Conservation (phyloP, 2,329 filamentous ascomycete genomes). For the Phialocephala sp. region DNA sequence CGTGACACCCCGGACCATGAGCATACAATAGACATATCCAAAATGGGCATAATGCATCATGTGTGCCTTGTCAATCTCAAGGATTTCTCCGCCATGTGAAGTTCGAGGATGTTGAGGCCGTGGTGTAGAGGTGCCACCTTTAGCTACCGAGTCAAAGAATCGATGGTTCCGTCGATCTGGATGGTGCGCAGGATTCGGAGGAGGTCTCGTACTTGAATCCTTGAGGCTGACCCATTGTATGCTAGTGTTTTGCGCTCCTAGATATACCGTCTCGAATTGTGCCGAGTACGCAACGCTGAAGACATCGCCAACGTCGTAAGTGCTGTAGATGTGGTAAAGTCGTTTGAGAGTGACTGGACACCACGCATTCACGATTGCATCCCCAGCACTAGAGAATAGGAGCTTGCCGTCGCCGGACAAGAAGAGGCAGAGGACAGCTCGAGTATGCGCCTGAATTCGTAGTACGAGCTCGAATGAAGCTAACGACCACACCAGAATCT, state of each 20-base stretch:
- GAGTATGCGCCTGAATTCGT: constrained; percentile 86
- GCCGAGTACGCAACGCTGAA: constrained; percentile 93
- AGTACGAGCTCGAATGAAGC: constrained; percentile 82
- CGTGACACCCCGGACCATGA: constrained; percentile 74
- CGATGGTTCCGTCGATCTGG: constrained; percentile 79
- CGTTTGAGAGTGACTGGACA: constrained; percentile 75
- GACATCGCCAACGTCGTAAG: constrained; percentile 92
- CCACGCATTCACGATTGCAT: constrained; percentile 96
- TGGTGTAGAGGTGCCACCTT: constrained; percentile 78
- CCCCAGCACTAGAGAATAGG: constrained; percentile 91
- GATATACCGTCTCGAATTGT: constrained; percentile 80
- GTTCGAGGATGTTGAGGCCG: constrained; percentile 57
- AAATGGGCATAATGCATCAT: constrained; percentile 91
- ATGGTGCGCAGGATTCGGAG: constrained; percentile 69
- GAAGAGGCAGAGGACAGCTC: constrained; percentile 85
- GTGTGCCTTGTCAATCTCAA: constrained; percentile 83
- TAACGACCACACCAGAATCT: constrained; percentile 91
- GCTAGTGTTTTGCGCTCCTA: constrained; percentile 92
- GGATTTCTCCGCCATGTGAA: constrained; percentile 63
- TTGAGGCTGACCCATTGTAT: constrained; percentile 90
- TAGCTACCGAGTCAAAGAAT: constrained; percentile 94
- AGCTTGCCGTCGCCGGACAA: constrained; percentile 75
- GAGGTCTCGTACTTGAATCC: constrained; percentile 63
- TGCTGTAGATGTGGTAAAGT: constrained; percentile 89
- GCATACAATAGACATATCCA: constrained; percentile 96